Conservation (phyloP, 2,329 filamentous ascomycete genomes). For the Podosphaera xanthii region DNA sequence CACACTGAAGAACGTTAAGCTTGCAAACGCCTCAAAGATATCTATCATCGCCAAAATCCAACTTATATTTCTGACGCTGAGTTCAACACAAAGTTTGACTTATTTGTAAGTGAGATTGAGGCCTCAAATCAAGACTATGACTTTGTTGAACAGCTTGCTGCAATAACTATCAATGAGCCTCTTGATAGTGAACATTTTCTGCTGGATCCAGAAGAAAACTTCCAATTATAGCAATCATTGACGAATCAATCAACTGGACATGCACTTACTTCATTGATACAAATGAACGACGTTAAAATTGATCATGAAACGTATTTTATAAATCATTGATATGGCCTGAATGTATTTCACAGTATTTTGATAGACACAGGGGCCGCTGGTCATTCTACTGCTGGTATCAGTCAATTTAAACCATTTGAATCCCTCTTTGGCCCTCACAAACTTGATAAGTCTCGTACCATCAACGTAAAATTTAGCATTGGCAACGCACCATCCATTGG, state of each 20-base stretch:
- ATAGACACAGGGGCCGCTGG: neutral
- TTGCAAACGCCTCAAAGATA: neutral
- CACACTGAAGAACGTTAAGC: neutral
- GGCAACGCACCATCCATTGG: neutral
- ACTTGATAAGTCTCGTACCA: neutral
- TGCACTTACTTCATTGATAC: neutral
- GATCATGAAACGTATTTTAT: neutral
- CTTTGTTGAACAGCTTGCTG: neutral
- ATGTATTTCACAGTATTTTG: neutral
- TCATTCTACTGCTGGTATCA: neutral
- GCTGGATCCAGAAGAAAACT: neutral
- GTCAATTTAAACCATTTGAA: neutral
- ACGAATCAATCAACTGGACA: neutral
- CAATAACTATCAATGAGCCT: neutral
- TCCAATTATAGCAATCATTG: neutral
- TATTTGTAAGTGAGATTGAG: neutral
- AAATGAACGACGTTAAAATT: neutral
- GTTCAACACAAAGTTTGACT: neutral
- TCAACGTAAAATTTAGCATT: neutral
- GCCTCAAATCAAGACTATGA: neutral
- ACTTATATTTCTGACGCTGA: neutral
- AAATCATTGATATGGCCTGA: neutral
- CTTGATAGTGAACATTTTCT: neutral
- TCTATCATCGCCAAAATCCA: neutral
- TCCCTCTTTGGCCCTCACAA: neutral